Base-by-base conservation (phyloP, 2,329 filamentous ascomycete species). In the Claviceps arundinis region DNA sequence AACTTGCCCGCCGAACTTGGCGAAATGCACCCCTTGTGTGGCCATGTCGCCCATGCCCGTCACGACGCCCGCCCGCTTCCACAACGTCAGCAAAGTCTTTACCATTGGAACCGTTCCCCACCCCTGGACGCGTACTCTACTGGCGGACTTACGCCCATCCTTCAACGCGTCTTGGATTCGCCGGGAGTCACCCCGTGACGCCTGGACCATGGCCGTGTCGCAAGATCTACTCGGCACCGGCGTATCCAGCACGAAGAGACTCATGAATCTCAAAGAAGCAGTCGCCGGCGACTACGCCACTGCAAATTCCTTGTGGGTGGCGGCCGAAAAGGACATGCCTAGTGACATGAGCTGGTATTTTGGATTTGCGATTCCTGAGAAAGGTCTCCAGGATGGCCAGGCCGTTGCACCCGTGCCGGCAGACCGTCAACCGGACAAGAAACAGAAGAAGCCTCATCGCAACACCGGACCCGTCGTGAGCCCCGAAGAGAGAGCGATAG, bases 21-120 rank as follows among this genome's bases (percentile, higher is more conserved):
- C 76, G 1, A 80, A 79, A 53, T 97, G 91, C 70, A 80, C 75
- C 34, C 82, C 84, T 4, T 97, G 91, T 67, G 58, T 60, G 17
- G 76, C 81, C 17, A 73, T 80, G 24, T 76, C 78, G 37, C 76
- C 79, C 0, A 75, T 89, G 68, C 78, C 77, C 50, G 77, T 95
- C 58, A 73, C 75, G n/a, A 84, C 82, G 0, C 79, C 82, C 2
- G 68, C 77, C 3, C 70, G 76, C 17, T 93, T 88, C 66, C 77
- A 77, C 52, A 95, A 96, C 66, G 77, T 76, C 4, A 82, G 83
- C 14, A 74, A 73, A 1, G 64, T 85, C 16, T 97, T 89, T 70
- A 89, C 85, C 2, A 87, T 98, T 56, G 89, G 85, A 54, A 87
- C 83, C 0, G 84, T 97, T 13, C 91, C 91, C 0, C 93, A 98